Evolutionary conservation across 306 rosid species (phyloP).

Genomic region (Corylus avellana): DNA sequence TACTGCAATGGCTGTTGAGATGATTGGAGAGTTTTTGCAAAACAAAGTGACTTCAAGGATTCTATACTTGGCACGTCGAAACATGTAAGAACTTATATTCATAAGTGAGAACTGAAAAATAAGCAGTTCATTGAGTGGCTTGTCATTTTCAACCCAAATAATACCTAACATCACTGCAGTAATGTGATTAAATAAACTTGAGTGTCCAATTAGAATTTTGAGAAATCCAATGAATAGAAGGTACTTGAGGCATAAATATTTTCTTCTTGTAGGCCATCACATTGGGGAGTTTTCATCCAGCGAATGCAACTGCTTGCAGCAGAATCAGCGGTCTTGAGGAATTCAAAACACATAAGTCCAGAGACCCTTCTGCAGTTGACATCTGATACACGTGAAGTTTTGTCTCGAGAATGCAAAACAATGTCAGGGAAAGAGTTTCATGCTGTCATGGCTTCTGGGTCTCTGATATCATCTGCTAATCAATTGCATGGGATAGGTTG

Average conservation of each 20-base stretch:
- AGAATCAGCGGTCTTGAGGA: constrained; percentile 68
- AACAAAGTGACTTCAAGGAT: constrained; percentile 69
- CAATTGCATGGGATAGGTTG: constrained; percentile 63
- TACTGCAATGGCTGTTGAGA: constrained; percentile 67
- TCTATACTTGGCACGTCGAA: constrained; percentile 65
- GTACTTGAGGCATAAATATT: constrained; percentile 15
- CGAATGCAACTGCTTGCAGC: constrained; percentile 60
- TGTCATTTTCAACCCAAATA: background rate
- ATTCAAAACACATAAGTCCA: constrained; percentile 52
- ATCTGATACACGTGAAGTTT: constrained; percentile 43
- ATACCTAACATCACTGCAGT: background rate
- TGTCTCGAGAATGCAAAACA: constrained; percentile 50
- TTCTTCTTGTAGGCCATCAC: constrained; percentile 62
- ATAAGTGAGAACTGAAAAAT: constrained; percentile 27
- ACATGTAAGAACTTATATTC: constrained; percentile 63
- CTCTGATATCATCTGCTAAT: constrained; percentile 47
- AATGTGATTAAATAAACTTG: background rate
- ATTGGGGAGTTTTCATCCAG: constrained; percentile 68
- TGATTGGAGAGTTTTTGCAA: constrained; percentile 65
- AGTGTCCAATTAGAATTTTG: constrained; percentile 17
- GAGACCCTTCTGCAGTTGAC: constrained; percentile 58
- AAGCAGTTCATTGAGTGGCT: constrained; percentile 15
- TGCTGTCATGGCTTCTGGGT: constrained; percentile 52
- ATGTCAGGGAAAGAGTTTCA: constrained; percentile 49
- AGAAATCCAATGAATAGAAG: constrained; percentile 19